A percentile compares a stretch with the other conserved stretches of the same genome.
Conservation (phyloP, 208 protist species). For the Spongospora subterranea region DNA sequence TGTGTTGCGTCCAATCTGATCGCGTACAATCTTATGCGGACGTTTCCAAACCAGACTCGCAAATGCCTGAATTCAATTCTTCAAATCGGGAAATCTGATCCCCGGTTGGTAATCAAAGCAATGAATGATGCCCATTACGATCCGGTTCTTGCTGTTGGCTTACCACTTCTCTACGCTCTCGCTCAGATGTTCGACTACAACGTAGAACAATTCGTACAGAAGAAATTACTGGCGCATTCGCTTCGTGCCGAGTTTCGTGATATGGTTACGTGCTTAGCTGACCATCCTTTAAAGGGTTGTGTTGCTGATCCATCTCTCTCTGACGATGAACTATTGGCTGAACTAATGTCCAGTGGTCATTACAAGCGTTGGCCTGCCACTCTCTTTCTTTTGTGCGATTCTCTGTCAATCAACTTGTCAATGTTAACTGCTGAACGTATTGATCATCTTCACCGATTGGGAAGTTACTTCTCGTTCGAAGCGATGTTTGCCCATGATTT, state of each 20-base stretch:
- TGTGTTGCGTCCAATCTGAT: constrained; percentile 14
- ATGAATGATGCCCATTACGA: background rate
- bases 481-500: constrained; percentile 2
- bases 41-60: background rate
- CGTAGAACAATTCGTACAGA: background rate
- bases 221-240: background rate
- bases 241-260: background rate
- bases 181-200: background rate
- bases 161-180: background rate
- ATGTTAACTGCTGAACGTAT: background rate
- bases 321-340: background rate
- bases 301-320: background rate
- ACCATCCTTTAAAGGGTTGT: background rate
- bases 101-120: background rate
- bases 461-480: background rate
- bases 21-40: background rate
- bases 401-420: background rate
- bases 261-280: background rate
- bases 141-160: background rate
- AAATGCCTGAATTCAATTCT: background rate
- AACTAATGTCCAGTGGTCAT: background rate
- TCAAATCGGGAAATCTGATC: background rate
- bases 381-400: background rate
- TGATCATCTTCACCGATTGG: background rate
- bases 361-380: background rate